Evolutionary conservation across 2,329 filamentous ascomycete genomes (phyloP), one percentile per base, ranked within the genome.

Genomic region (Colletotrichum musae): DNA sequence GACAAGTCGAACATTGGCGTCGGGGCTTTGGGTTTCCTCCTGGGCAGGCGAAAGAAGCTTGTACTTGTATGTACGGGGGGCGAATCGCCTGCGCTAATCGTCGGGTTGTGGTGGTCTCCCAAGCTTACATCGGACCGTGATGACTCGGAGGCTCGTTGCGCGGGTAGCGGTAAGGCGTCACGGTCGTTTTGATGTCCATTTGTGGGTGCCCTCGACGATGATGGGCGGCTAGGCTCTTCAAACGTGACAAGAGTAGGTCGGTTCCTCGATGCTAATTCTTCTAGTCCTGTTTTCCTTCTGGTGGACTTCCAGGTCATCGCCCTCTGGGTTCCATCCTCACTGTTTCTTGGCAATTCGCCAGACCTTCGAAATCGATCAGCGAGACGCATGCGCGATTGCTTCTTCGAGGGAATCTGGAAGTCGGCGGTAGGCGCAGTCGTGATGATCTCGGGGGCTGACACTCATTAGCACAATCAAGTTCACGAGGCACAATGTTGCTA

Each of bases 51-150:
- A 78, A 98, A 97, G 77, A 97, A 94, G 28, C 92, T 92, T 24
- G 87, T 92, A 43, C 88, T 91, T 6, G 89, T 88, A 32, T 88
- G 85, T 15, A 87, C 82, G 10, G 57, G 53, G 21, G 59, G 62
- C 16, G 64, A 68, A 36, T 87, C 89, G 71, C 93, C 82, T 4
- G 78, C 89, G 12, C 90, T 91, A 6, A 89, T 91, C 52, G 86
- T 91, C 61, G 86, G 88, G 54, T 83, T 87, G 72, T 83, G 87
- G 79, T 88, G 88, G 75, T 95, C 92, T 50, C 87, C 89, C 16
- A 91, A 93, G 80, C 93, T 97, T 52, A 89, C 93, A 79, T 98
- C 95, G 32, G 95, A 98, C 73, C 93, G 89, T 2, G 94, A 97
- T 2, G 95, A 98, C 76, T 98, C 95, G 16, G 71, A 72, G 21